A percentile compares a stretch with the other conserved stretches of the same genome.
These are phyloP conservation scores for Podaxis sp. DNA, from an alignment of 768 basidiomycete species.

Conservation along the genomic window DNA sequence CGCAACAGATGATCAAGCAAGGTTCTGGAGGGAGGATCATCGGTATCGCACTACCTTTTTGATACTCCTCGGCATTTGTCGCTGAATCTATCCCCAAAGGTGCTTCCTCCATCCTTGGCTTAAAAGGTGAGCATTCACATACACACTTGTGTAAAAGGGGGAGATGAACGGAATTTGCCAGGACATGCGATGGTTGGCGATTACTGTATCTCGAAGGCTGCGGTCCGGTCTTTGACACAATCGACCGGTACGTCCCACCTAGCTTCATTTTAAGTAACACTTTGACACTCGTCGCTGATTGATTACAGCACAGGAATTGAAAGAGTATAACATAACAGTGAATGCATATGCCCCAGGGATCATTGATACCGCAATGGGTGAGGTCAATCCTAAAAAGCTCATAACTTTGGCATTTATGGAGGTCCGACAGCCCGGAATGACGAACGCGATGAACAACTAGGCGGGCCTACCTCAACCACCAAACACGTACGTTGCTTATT, in stretches of 20 bases:
- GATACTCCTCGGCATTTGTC: too few relatives aligned
- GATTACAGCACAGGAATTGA: conserved; percentile 35
- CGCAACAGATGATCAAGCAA: conserved; percentile 58
- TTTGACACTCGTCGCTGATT: background rate
- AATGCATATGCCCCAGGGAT: conserved; percentile 41
- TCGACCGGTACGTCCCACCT: conserved; percentile 28
- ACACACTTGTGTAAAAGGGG: background rate
- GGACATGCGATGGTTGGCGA: conserved; percentile 14
- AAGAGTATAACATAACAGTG: conserved; percentile 37
- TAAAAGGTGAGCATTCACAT: conserved; percentile 21
- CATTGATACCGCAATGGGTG: conserved; percentile 15
- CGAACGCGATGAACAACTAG: background rate
- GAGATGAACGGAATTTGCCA: background rate
- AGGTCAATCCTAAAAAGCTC: background rate
- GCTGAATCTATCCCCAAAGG: background rate
- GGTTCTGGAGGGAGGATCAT: conserved; percentile 55
- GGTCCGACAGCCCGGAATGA: background rate
- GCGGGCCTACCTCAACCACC: background rate
- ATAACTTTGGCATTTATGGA: background rate
- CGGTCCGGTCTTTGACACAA: conserved; percentile 40
- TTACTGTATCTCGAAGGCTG: conserved; percentile 40
- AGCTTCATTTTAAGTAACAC: background rate
- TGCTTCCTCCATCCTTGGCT: conserved; percentile 32
- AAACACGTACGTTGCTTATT: background rate
- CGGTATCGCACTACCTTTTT: conserved; percentile 21